Evolutionary conservation across 2,329 filamentous ascomycete species (phyloP).

Genomic region (Beauveria asiatica): DNA sequence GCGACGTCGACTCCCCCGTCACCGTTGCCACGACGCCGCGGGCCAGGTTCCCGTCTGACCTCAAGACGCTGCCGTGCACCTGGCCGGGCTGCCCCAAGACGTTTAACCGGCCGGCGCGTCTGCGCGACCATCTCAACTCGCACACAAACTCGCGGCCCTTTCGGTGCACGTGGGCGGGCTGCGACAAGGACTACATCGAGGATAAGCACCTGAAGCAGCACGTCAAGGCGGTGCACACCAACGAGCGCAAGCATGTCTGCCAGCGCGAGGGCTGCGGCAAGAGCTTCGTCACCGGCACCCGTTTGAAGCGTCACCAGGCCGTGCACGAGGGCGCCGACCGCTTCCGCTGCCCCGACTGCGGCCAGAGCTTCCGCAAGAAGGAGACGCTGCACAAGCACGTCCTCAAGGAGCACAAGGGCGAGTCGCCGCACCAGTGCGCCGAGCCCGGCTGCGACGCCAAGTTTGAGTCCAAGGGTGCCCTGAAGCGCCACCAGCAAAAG

Average conservation of each 20-base stretch:
- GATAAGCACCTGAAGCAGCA: conserved; percentile 82
- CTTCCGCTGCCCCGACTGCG: conserved; percentile 67
- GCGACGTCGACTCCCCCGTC: conserved; percentile 22
- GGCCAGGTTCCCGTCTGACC: conserved; percentile 55
- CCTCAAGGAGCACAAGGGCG: conserved; percentile 62
- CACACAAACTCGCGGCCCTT: conserved; percentile 82
- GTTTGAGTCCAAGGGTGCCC: conserved; percentile 64
- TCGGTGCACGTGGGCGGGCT: conserved; percentile 59
- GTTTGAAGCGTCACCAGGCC: conserved; percentile 68
- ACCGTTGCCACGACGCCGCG: conserved; percentile 33
- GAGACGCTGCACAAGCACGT: conserved; percentile 80
- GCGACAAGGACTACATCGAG: conserved; percentile 77
- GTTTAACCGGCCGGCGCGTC: conserved; percentile 77
- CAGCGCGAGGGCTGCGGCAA: conserved; percentile 66
- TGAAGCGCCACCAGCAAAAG: conserved; percentile 63
- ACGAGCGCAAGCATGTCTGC: conserved; percentile 63
- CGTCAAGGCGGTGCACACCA: conserved; percentile 70
- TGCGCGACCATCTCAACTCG: conserved; percentile 71
- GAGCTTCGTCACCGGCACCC: conserved; percentile 70
- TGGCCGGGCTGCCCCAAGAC: conserved; percentile 68
- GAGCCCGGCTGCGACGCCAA: conserved; percentile 52
- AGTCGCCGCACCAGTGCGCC: conserved; percentile 63
- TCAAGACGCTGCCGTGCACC: conserved; percentile 71
- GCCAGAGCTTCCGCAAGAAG: conserved; percentile 76
- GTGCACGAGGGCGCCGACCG: conserved; percentile 67